phyloP scores from a whole-genome alignment of 768 basidiomycete species.

The Tulasnella calospora region DNA sequence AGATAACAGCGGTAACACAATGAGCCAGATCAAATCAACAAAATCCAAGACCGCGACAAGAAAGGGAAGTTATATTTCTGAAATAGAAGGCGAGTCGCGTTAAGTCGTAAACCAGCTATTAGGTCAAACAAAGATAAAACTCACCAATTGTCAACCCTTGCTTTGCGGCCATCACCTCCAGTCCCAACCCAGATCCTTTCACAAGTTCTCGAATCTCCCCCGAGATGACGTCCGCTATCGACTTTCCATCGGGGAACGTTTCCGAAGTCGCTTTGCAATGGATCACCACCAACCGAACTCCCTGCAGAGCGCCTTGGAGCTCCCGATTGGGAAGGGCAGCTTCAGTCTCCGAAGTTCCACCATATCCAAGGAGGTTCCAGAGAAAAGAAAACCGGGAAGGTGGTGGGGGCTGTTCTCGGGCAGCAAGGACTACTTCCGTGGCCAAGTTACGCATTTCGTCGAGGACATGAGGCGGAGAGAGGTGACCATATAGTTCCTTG shows the following conservation, averaged over 20 bases:
- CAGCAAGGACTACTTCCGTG: conserved; percentile 49
- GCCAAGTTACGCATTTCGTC: conserved; percentile 71
- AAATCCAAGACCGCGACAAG: neutral
- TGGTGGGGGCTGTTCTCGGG: conserved; percentile 36
- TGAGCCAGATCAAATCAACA: neutral
- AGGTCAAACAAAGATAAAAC: conserved; percentile 30
- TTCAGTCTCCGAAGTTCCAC: neutral
- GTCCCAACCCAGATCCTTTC: conserved; percentile 57
- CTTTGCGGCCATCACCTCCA: conserved; percentile 61
- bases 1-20: neutral
- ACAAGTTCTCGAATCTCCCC: conserved; percentile 66
- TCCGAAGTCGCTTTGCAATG: conserved; percentile 80
- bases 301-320: conserved; percentile 31
- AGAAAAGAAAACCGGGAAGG: conserved; percentile 37
- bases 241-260: conserved; percentile 38
- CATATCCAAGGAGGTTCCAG: conserved; percentile 9
- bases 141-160: conserved; percentile 80
- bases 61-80: neutral
- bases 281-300: conserved; percentile 58
- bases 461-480: conserved; percentile 73
- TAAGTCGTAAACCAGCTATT: neutral
- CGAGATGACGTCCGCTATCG: conserved; percentile 62
- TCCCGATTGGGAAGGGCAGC: neutral
- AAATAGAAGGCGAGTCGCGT: neutral
- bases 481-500: conserved; percentile 74